Evolutionary conservation across 2,329 filamentous ascomycete species (phyloP), one percentile per base, ranked within the genome.

Genomic region (Ophiostoma sp.): DNA sequence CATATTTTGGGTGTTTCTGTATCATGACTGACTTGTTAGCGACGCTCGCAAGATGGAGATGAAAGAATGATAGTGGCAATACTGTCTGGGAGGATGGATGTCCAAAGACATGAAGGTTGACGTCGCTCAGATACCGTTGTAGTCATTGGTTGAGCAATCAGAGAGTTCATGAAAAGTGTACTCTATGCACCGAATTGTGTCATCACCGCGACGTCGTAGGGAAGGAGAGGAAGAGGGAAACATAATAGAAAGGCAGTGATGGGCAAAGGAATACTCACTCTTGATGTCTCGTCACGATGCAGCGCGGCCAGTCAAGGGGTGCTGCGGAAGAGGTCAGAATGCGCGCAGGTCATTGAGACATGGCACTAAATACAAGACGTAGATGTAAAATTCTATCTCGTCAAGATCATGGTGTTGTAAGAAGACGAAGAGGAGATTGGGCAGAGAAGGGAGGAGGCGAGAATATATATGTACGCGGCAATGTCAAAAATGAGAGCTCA

Each of bases 111-210:
- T 44, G 52, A 31, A 48, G 13, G 4, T 36, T 33, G 20, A 67
- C 76, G 79, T 83, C 83, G 85, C 86, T 95, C 92, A 95, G 92
- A 95, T 95, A 95, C 92, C 92, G 92, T 95, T 94, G 91, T 95
- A 95, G 92, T 95, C 91, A 80, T 39, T 60, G 79, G 77, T 85
- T 85, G 83, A 83, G 84, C 86, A 81, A 81, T 84, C 88, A 90
- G 81, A 74, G 85, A 87, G 86, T 82, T 77, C 83, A 80, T 82
- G 79, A 84, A 83, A 84, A 84, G 82, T 82, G 79, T 81, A 82
- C 84, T 86, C 85, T 89, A 83, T 81, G 86, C 83, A 83, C 84
- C 79, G 76, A 75, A 76, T 79, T 80, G 80, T 85, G 84, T 90
- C 88, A 90, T 90, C 88, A 89, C 77, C 78, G 83, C 82, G 80